Conservation (phyloP, 108 stramenopile genomes). For the Heterococcus sp. region DNA sequence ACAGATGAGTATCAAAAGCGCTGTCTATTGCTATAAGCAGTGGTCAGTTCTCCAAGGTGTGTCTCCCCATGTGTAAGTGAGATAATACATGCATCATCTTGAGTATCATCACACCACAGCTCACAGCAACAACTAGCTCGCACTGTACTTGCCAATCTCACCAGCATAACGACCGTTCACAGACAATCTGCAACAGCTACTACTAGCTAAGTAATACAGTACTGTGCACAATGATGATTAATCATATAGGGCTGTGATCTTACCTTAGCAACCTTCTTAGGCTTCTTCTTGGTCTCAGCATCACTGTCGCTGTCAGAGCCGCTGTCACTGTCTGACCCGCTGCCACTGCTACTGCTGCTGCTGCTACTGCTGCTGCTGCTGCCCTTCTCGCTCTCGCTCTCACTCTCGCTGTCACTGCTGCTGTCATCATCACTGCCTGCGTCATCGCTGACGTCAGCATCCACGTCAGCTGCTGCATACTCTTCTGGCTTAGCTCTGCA, state of each 20-base stretch:
- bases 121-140: not conserved
- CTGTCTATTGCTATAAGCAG: no score
- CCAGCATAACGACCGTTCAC: no score
- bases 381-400: not conserved
- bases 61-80: not conserved
- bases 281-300: slow-evolving; percentile 28
- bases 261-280: slow-evolving; percentile 45
- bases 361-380: not conserved
- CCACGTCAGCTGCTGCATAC: slow-evolving; percentile 32
- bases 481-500: slow-evolving; percentile 42
- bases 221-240: slow-evolving; percentile 24
- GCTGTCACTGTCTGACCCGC: slow-evolving; percentile 21
- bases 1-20: no score
- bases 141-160: no score
- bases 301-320: slow-evolving; percentile 39
- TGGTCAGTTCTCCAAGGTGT: not conserved
- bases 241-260: slow-evolving; percentile 32
- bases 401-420: not conserved
- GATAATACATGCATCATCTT: not conserved
- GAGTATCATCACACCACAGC: not conserved
- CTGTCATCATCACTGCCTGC: not conserved
- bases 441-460: no score
- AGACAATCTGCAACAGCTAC: not conserved
- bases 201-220: not conserved
- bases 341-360: not conserved